Conservation (phyloP, 2,329 filamentous ascomycete species). For the Tricladium varicosporioides region DNA sequence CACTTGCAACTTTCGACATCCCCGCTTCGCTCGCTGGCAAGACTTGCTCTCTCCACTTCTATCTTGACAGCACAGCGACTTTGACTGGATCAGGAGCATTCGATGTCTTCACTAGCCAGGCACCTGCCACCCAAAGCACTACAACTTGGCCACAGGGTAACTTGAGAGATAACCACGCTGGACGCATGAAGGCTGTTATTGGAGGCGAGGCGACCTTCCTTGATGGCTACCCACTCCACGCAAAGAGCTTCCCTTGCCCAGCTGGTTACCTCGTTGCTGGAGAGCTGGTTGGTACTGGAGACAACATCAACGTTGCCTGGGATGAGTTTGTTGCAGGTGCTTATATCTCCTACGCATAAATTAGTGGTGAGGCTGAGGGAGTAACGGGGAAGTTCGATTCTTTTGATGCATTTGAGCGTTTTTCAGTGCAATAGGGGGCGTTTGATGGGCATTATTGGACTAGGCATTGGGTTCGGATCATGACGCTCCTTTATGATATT, state of each 20-base stretch:
- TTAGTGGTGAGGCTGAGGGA: too few species aligned
- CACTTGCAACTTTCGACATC: constrained; percentile 25
- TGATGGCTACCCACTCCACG: neutral
- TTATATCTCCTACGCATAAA: constrained; percentile 27
- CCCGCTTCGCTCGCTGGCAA: constrained; percentile 10
- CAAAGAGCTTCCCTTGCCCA: constrained; percentile 1
- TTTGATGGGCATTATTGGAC: too few species aligned
- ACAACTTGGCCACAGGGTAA: constrained; percentile 25
- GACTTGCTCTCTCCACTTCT: constrained; percentile 25
- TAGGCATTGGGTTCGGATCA: too few species aligned
- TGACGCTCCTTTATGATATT: too few species aligned
- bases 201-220: constrained; percentile 15
- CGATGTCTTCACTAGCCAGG: constrained; percentile 23
- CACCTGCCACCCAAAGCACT: constrained; percentile 18
- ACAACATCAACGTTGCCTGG: neutral
- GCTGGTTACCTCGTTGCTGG: neutral
- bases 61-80: constrained; percentile 11
- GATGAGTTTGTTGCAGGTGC: neutral
- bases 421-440: neutral
- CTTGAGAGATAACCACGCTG: constrained; percentile 21
- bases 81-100: constrained; percentile 16
- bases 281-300: constrained; percentile 6
- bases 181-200: constrained; percentile 16
- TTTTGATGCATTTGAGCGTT: neutral
- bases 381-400: neutral